Base-by-base conservation (phyloP, 108 stramenopile species). In the Seminavis robusta region DNA sequence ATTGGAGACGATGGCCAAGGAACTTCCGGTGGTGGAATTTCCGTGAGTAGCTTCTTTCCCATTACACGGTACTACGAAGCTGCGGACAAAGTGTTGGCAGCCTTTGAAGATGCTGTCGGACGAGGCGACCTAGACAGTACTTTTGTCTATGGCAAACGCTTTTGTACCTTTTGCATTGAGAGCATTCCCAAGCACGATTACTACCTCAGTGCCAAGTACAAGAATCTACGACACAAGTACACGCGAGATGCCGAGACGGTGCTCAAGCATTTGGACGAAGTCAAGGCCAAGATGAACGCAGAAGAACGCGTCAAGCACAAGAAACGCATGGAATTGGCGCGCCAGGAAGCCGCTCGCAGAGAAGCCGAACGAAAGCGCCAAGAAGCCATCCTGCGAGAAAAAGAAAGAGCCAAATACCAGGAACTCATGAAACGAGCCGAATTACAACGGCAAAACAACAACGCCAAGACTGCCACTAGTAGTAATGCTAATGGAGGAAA, bases 131-230 rank as follows among this genome's bases (percentile, higher is more conserved):
- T 89, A 24, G 91, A 92, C 37, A 77, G 79, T 56, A 87, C 91
- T 0, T 92, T 76, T 43, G 81, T 92, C 11, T 85, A 77, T 54
- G 91, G 91, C 11, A 67, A 77, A 46, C 65, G 91, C 36, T 92
- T 85, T 59, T 82, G 80, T 41, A 67, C 43, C 9, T 92, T 92
- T 63, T 80, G 75, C 11, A 65, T 84, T 1, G 68, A 81, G 1
- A 74, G 69, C 23, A 65, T 92, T 15, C 77, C 83, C 17, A 64
- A 66, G 26, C 91, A 92, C 60, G 73, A 83, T 47, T 92, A 92
- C 64, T 92, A 84, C 66, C 40, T 48, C 21, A 50, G 69, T 5
- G 49, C 63, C 24, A 64, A 83, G 24, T 65, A 57, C 17, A 58
- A 33, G 11, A 40, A 37, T 5, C 39, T 71, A 39, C 51, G 63